Conservation (phyloP, 352 stramenopile genomes). For the Phytopythium oedochilum region DNA sequence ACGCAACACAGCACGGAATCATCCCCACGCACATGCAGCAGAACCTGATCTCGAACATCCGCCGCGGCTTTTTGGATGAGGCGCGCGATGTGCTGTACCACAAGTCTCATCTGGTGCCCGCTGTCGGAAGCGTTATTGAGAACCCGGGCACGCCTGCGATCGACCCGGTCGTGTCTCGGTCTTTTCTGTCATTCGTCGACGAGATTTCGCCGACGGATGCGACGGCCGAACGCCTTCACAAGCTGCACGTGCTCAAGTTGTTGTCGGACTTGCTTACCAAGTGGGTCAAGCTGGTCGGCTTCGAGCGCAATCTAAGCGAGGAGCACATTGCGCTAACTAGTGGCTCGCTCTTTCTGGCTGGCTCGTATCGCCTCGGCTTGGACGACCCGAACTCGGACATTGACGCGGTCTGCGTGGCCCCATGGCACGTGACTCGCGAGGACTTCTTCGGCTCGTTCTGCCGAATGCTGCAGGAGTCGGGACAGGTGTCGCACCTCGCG, state of each 20-base stretch:
- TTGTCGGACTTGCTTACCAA: conserved; percentile 67
- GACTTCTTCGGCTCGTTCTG: conserved; percentile 87
- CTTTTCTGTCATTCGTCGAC: conserved; percentile 55
- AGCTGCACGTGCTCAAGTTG: conserved; percentile 63
- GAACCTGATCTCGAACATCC: conserved; percentile 59
- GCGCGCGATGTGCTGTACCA: conserved; percentile 79
- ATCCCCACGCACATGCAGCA: conserved; percentile 66
- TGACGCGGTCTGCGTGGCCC: conserved; percentile 77
- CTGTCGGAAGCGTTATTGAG: conserved; percentile 60
- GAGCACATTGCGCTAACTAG: conserved; percentile 74
- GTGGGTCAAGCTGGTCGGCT: conserved; percentile 75
- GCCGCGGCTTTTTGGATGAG: conserved; percentile 54
- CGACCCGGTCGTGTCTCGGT: conserved; percentile 22
- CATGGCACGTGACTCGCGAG: conserved; percentile 75
- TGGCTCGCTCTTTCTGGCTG: conserved; percentile 74
- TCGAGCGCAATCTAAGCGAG: conserved; percentile 55
- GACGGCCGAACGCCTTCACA: conserved; percentile 44
- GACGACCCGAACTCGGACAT: conserved; percentile 83
- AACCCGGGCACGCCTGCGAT: conserved; percentile 28
- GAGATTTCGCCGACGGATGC: conserved; percentile 48
- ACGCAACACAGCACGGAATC: conserved; percentile 54
- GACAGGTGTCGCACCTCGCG: conserved; percentile 66
- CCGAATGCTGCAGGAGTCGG: conserved; percentile 51
- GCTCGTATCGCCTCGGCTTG: conserved; percentile 83
- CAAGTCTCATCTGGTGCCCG: conserved; percentile 72